Percentiles rank a stretch among this genome's conserved stretches.
These are phyloP conservation scores for Nicotiana sylvestris DNA, from an alignment of 257 asterid genomes.

Conservation along the genomic window DNA sequence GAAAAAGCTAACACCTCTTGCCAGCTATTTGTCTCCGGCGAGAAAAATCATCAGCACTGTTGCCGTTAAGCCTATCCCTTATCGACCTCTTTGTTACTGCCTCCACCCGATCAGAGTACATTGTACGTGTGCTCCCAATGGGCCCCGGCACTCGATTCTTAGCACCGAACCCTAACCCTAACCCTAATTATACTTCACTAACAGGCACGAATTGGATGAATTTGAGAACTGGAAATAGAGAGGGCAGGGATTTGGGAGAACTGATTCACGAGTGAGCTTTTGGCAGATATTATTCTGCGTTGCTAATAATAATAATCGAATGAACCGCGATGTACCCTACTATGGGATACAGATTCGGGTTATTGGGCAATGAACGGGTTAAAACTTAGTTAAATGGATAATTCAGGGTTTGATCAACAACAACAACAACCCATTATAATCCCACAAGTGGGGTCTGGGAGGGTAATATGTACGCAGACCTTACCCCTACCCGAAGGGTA, in stretches of 20 bases:
- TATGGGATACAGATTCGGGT: background rate
- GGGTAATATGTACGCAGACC: no score
- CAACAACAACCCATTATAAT: no score
- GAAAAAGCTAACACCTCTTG: conserved; percentile 50
- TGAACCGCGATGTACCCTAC: background rate
- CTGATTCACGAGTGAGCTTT: background rate
- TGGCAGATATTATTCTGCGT: background rate
- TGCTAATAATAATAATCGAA: background rate
- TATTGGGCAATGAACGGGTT: background rate
- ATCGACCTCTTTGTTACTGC: conserved; percentile 54
- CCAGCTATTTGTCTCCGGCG: conserved; percentile 57
- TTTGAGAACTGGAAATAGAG: background rate
- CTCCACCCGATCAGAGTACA: conserved; percentile 90
- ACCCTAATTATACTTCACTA: conserved; percentile 28
- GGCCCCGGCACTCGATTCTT: conserved; percentile 11
- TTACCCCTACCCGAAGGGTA: no score
- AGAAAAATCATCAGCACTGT: conserved; percentile 33
- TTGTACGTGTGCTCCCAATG: conserved; percentile 20
- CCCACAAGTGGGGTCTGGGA: no score
- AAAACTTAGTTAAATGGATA: background rate
- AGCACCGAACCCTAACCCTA: conserved; percentile 27
- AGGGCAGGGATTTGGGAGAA: background rate
- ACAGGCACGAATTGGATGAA: background rate
- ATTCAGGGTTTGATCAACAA: background rate
- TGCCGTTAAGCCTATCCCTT: conserved; percentile 71